phyloP scores from a whole-genome alignment of 2,329 filamentous ascomycete species.

The Scedosporium boydii region DNA sequence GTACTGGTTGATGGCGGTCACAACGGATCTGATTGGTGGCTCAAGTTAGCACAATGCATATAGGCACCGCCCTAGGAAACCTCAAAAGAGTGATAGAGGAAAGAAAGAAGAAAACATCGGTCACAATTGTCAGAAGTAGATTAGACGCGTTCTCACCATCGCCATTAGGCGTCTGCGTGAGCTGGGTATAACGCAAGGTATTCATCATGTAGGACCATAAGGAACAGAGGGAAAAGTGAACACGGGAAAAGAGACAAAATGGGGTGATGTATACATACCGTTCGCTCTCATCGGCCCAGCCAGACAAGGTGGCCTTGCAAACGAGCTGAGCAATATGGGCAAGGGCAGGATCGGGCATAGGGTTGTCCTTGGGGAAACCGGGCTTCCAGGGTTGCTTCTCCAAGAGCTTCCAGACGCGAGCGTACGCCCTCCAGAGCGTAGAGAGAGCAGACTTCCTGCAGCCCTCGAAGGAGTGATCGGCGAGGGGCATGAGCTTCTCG shows the following conservation, averaged over 20 bases:
- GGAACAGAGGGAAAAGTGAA: conserved; percentile 3
- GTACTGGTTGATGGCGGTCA: conserved; percentile 93
- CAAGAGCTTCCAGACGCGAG: conserved; percentile 79
- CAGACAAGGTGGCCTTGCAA: conserved; percentile 69
- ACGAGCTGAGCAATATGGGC: conserved; percentile 75
- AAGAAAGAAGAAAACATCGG: conserved; percentile 13
- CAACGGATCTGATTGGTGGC: conserved; percentile 55
- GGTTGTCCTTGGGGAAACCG: conserved; percentile 63
- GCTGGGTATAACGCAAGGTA: conserved; percentile 92
- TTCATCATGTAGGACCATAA: conserved; percentile 60
- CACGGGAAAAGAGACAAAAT: conserved; percentile 7
- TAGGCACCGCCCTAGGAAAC: neutral
- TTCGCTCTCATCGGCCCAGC: conserved; percentile 87
- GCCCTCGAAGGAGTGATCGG: conserved; percentile 85
- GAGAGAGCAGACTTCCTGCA: conserved; percentile 86
- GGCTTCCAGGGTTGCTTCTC: conserved; percentile 48
- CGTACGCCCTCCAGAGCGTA: conserved; percentile 88
- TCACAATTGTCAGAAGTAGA: conserved; percentile 26
- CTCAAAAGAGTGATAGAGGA: conserved; percentile 6
- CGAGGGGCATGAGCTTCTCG: conserved; percentile 67
- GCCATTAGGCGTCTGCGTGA: conserved; percentile 91
- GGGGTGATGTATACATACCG: conserved; percentile 55
- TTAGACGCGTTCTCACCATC: conserved; percentile 74
- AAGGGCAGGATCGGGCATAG: conserved; percentile 21
- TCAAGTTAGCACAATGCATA: conserved; percentile 29